Conservation (phyloP, 2,329 filamentous ascomycete species). For the Verticillium dahliae region DNA sequence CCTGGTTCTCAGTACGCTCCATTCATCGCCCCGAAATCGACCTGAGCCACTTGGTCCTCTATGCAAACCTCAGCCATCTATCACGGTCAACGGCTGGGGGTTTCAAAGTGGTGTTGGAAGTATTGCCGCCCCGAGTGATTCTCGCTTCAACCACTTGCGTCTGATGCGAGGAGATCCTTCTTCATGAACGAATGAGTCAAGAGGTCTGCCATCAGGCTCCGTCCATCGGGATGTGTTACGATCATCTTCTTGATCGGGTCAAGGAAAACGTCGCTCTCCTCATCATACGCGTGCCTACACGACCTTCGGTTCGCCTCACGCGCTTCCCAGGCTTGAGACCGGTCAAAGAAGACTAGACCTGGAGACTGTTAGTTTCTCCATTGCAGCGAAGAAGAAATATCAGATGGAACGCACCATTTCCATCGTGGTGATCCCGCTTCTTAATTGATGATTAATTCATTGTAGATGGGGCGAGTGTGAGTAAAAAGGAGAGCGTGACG, state of each 20-base stretch:
- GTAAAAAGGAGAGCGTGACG: too few species aligned
- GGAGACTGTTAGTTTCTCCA: background rate
- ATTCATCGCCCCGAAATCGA: too few species aligned
- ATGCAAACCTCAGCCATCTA: too few species aligned
- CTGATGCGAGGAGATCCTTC: background rate
- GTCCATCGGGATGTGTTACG: background rate
- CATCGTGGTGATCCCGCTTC: background rate
- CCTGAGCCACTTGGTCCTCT: too few species aligned
- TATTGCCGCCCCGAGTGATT: too few species aligned
- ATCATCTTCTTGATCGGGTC: background rate
- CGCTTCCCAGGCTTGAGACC: background rate
- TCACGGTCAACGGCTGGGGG: too few species aligned
- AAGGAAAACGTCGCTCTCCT: background rate
- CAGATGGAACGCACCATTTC: background rate
- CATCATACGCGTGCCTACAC: background rate
- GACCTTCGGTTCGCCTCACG: background rate
- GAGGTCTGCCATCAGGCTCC: background rate
- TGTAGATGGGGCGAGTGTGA: too few species aligned
- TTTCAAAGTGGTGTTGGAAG: too few species aligned
- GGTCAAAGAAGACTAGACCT: background rate
- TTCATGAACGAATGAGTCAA: background rate
- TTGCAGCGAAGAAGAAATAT: background rate
- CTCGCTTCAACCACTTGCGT: too few species aligned
- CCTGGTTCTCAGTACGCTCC: too few species aligned
- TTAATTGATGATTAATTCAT: too few species aligned